A percentile compares a stretch with the other conserved stretches of the same genome.
phyloP scores from a whole-genome alignment of 1,284 basidiomycete species.

The Laetiporus sulphureus region DNA sequence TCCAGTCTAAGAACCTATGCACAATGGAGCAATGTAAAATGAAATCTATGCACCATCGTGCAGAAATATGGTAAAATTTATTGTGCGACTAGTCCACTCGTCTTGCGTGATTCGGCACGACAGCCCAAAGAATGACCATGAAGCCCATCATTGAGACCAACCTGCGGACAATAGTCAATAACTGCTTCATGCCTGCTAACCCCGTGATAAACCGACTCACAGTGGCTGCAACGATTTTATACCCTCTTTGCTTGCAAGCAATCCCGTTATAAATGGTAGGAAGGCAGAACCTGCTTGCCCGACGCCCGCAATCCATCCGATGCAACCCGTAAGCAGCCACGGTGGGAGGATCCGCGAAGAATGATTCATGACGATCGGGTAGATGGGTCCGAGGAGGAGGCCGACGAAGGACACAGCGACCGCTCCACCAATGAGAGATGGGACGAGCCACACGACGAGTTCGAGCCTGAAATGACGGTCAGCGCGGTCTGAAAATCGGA shows the following conservation, averaged over 20 bases:
- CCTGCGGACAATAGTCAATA: slow-evolving; percentile 5
- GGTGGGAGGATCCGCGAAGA: slow-evolving; percentile 41
- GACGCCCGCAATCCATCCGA: slow-evolving; percentile 53
- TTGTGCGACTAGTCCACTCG: slow-evolving; percentile 14
- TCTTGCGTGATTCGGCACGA: slow-evolving; percentile 13
- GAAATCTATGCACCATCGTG: too few species aligned
- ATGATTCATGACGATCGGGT: slow-evolving; percentile 48
- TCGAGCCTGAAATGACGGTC: slow-evolving; percentile 33
- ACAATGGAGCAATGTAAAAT: too few species aligned
- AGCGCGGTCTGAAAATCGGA: not conserved
- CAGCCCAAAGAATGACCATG: slow-evolving; percentile 18
- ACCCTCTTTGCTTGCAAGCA: slow-evolving; percentile 41
- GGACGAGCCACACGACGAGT: slow-evolving; percentile 54
- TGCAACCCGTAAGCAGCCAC: slow-evolving; percentile 45
- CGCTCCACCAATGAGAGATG: slow-evolving; percentile 46
- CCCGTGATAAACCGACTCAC: slow-evolving; percentile 10
- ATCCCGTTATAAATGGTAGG: slow-evolving; percentile 50
- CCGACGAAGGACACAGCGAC: slow-evolving; percentile 51
- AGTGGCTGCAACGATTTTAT: slow-evolving; percentile 19
- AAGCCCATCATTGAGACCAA: slow-evolving; percentile 20
- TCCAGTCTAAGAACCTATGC: too few species aligned
- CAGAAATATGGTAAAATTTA: too few species aligned
- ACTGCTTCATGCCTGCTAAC: not conserved
- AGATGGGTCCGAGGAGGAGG: slow-evolving; percentile 44
- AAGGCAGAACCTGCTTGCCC: slow-evolving; percentile 49